Evolutionary conservation across 169 alveolate genomes (phyloP).

Genomic region (Amoebophrya sp.): DNA sequence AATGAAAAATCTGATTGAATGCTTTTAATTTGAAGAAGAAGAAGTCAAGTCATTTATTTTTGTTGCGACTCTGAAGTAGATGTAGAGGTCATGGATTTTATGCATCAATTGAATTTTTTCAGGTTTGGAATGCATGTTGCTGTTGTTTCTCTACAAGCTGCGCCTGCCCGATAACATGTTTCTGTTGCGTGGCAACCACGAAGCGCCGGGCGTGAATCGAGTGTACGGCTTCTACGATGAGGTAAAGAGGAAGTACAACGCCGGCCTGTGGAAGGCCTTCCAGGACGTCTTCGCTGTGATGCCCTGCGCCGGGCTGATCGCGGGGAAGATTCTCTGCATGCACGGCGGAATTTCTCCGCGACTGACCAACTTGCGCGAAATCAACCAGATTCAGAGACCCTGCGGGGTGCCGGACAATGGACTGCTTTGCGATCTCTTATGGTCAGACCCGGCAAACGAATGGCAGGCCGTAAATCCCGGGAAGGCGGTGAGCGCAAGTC

Average conservation of each 20-base stretch:
- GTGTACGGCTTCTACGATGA: conserved; percentile 73
- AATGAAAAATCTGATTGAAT: too few relatives aligned
- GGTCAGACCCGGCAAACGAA: conserved; percentile 95
- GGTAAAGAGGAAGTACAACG: conserved; percentile 57
- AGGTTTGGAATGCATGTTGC: conserved; percentile 61
- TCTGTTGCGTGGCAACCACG: conserved; percentile 72
- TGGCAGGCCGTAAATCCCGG: neutral
- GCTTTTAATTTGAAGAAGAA: too few relatives aligned
- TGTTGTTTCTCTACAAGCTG: conserved; percentile 64
- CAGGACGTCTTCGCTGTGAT: conserved; percentile 64
- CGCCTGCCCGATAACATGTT: conserved; percentile 57
- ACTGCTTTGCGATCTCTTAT: conserved; percentile 95
- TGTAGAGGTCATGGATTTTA: too few relatives aligned
- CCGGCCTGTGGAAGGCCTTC: conserved; percentile 65
- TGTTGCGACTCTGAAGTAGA: too few relatives aligned
- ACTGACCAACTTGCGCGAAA: conserved; percentile 57
- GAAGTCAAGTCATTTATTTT: too few relatives aligned
- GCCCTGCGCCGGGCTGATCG: conserved; percentile 55
- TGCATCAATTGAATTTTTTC: neutral
- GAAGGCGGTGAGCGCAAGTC: neutral
- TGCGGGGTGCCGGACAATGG: conserved; percentile 91
- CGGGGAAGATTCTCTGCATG: conserved; percentile 59
- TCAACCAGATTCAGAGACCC: conserved; percentile 62
- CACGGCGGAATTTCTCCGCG: conserved; percentile 69
- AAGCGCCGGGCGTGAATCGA: conserved; percentile 62